These are phyloP conservation scores for Cyclotella cryptica DNA, from an alignment of 108 stramenopile species.

Conservation along the genomic window DNA sequence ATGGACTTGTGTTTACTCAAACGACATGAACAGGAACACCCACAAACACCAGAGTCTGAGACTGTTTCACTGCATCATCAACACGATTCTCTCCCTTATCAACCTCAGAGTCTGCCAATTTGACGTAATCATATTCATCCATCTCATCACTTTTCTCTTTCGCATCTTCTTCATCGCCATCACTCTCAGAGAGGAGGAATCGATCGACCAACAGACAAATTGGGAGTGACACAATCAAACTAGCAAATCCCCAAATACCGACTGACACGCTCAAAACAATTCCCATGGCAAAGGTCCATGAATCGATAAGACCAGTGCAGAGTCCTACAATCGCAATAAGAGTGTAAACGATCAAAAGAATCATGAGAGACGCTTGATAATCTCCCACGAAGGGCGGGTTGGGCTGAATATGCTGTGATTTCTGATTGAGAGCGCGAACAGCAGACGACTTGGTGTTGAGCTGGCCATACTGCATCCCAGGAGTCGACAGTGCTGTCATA, in stretches of 20 bases:
- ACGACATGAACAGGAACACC: conserved; percentile 47
- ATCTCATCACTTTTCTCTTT: not conserved
- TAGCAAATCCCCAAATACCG: not conserved
- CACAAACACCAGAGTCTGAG: conserved; percentile 27
- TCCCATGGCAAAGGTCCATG: conserved; percentile 8
- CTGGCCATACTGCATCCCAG: not conserved
- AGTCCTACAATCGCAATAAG: conserved; percentile 2
- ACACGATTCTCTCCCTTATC: not conserved
- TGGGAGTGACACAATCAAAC: conserved; percentile 4
- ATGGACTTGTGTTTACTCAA: no score
- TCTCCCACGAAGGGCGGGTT: not conserved
- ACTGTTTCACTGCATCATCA: not conserved
- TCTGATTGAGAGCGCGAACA: not conserved
- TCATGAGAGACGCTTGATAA: not conserved
- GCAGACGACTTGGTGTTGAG: not conserved
- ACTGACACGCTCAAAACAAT: not conserved
- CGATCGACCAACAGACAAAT: conserved; percentile 3
- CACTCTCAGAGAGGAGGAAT: not conserved
- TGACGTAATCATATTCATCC: conserved; percentile 1
- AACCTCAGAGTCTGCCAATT: not conserved
- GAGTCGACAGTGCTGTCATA: not conserved
- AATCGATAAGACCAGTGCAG: conserved; percentile 7
- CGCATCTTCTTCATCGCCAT: conserved; percentile 9
- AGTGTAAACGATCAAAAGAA: not conserved
- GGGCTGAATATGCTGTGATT: not conserved